Evolutionary conservation across 257 asterid species (phyloP), one percentile per base, ranked within the genome.

Genomic region (Fraxinus excelsior): DNA sequence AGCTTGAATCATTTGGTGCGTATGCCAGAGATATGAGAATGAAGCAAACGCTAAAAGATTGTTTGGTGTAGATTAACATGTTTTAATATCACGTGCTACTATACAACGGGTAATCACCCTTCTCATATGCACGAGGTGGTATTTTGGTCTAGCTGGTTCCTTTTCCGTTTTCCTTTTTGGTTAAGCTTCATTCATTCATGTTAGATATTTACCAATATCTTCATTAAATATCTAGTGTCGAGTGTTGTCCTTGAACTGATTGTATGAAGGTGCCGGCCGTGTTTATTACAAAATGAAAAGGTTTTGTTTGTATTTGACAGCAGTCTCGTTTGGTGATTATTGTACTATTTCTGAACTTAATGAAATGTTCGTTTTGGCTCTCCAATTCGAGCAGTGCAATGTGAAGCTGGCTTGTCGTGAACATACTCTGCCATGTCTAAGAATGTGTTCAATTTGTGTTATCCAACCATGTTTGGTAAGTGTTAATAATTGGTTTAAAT

Each of bases 31-130:
- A 82, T 53, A 19, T 70, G 21, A 73, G 19, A 72, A 84, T 78
- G 83, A 78, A 66, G 81, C 81, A 82, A 75, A 58, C 60, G 71
- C 77, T 71, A 70, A 40, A 71, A 10, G 84, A 74, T 72, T 76
- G n/a, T n/a, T n/a, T n/a, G 84, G 86, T 86, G 78, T 87, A 86
- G 86, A 85, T 79, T 82, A 74, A 82, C 74, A 81, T 79, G 80
- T 82, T 84, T 79, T 80, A 72, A 72, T 87, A 62, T 81, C 80
- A 70, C 76, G 80, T 86, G 84, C 82, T 82, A 78, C 49, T 2
- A 14, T 42, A 42, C 16, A 14, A 10, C 49, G 49, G 49, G 49
- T 42, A 42, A 42, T 42, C 16, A 1, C 16, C 16, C 16, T 11
- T 60, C 67, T 25, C 82, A 79, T 79, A 70, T 77, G 79, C 74